Conservation (phyloP, 495 filamentous ascomycete genomes). For the Hyaloscypha finlandica region DNA sequence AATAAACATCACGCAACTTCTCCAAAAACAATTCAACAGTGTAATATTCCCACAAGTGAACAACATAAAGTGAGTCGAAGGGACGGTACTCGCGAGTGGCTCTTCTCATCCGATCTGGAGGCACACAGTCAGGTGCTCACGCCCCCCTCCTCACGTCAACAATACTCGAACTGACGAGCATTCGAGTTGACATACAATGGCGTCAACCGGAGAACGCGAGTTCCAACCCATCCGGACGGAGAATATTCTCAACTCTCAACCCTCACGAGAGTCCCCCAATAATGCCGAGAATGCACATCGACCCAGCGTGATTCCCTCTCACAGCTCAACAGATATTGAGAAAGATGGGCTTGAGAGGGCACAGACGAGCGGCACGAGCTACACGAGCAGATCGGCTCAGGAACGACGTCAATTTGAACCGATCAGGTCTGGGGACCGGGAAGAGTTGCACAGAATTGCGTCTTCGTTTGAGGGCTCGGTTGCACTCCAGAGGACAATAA, state of each 20-base stretch:
- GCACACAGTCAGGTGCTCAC: neutral
- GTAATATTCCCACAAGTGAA: neutral
- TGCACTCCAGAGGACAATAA: constrained; percentile 22
- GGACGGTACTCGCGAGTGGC: neutral
- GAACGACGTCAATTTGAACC: constrained; percentile 34
- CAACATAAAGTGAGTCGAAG: neutral
- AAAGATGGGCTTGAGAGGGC: constrained; percentile 4
- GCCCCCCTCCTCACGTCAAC: neutral
- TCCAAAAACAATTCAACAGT: neutral
- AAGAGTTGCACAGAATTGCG: constrained; percentile 27
- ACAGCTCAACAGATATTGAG: constrained; percentile 17
- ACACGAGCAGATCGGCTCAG: constrained; percentile 19
- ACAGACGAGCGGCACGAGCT: constrained; percentile 8
- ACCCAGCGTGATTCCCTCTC: constrained; percentile 6
- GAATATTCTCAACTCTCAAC: constrained; percentile 7
- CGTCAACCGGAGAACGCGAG: constrained; percentile 13
- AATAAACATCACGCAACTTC: neutral
- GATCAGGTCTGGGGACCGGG: constrained; percentile 25
- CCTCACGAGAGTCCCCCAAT: neutral
- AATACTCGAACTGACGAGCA: neutral
- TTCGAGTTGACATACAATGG: neutral
- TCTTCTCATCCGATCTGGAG: neutral
- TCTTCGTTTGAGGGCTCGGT: constrained; percentile 18
- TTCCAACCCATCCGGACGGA: constrained; percentile 12
- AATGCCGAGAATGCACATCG: neutral